Base-by-base conservation (phyloP, 805 yeast species). In the Tetrapisispora fleetii region DNA sequence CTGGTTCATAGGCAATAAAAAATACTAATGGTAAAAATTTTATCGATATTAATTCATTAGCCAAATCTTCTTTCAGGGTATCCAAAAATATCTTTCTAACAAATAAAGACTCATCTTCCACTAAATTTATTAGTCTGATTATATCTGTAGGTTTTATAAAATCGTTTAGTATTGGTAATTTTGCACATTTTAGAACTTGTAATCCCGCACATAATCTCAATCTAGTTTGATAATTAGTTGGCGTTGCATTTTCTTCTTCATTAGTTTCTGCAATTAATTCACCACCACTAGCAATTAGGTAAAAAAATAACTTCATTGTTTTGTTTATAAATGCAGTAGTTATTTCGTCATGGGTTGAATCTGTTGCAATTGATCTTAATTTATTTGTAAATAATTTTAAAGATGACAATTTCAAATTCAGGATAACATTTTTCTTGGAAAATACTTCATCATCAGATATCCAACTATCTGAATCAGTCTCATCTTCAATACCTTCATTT, bases 1-100 rank as follows among this genome's bases (percentile, higher is more conserved):
- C 74, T 0, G 95, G 91, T 58, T 89, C 97, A 58, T 78, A 80
- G 0, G 93, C 95, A 56, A 77, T 71, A 59, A 85, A 83, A 60
- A 83, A 86, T 0, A 85, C 68, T 21, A 86, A 61, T 0, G 88
- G 81, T 40, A 84, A 58, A 56, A 81, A 87, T 51, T 79, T 74
- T 48, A 81, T 81, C 0, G 95, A 79, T 3, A 88, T 72, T 10
- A 61, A 53, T 45, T 74, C 79, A 24, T 67, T 63, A 27, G 80
- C 73, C 44, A 85, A 65, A 47, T 71, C 70, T 35, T 72, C 71
- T 50, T 80, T 77, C 51, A 86, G 55, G 35, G 70, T 69, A 28
- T 66, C 65, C 36, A 81, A 62, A 52, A 85, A 80, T 4, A 55
- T 56, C 6, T 58, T 55, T 45, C 96, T 75, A 1, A 85, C 86